Evolutionary conservation across 1,284 basidiomycete species (phyloP), one percentile per base, ranked within the genome.

Genomic region (Earliella scabrosa): DNA sequence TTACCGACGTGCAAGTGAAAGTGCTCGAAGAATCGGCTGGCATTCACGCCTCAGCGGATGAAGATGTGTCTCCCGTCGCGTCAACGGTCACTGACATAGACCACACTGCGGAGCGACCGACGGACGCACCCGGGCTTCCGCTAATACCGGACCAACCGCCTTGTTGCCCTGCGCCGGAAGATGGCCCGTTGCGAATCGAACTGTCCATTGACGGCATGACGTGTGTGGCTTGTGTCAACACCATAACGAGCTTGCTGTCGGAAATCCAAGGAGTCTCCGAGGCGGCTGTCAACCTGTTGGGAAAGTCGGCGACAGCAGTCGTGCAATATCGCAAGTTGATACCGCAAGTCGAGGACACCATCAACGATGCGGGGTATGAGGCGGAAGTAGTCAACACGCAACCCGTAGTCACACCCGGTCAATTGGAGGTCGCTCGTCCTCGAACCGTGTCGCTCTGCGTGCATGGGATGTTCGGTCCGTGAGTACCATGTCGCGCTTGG

Each of bases 401-500:
- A 29, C 66, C n/a, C n/a, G n/a, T n/a, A n/a, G n/a, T 69, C 14
- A 62, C 74, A 14, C 66, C 85, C 45, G 67, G 71, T 3, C 63
- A 76, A 3, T 66, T 75, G 7, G 64, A 73, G 2, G 71, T 77
- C 11, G 61, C 76, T 7, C 75, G 73, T 2, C 76, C 64, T 31
- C 79, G 90, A 16, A 78, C 74, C 0, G 65, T 91, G 11, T 74
- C 80, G 14, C 69, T 93, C 23, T 77, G 76, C 38, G 73, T 93
- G 0, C 80, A 85, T n/a, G 91, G 90, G 13, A 85, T 92, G 80
- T 84, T 82, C 66, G 88, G 84, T 76, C 66, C 73, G 83, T 87
- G 66, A 67, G 86, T 80, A 23, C 20, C 45, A 18, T 26, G n/a
- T n/a, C 35, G 29, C 23, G 54, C 36, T 35, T 35, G 38, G 26